phyloP scores from a whole-genome alignment of 2,329 filamentous ascomycete genomes.

The Cephalotrichum gorgonifer region DNA sequence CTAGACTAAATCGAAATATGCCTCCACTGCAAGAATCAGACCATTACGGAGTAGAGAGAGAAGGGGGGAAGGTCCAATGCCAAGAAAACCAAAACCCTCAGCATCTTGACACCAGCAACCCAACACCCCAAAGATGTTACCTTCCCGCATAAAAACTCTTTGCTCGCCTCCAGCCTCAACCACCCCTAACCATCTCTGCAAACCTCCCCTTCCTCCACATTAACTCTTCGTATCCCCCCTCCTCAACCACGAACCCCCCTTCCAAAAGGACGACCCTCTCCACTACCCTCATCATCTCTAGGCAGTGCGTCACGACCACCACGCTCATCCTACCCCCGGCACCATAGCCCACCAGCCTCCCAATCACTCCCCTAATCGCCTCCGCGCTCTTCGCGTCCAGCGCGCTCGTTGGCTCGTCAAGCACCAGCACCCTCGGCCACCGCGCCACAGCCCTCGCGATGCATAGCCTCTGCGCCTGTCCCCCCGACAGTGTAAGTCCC shows the following conservation, averaged over 20 bases:
- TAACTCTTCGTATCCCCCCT: constrained; percentile 56
- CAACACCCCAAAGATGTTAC: not conserved
- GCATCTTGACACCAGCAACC: no score
- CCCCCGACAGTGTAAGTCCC: constrained; percentile 63
- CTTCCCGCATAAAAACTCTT: not conserved
- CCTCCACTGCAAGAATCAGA: no score
- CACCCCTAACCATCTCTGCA: constrained; percentile 27
- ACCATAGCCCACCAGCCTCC: constrained; percentile 30
- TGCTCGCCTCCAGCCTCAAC: not conserved
- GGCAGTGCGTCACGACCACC: constrained; percentile 71
- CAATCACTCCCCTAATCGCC: constrained; percentile 53
- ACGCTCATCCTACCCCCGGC: constrained; percentile 46
- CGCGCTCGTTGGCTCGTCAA: constrained; percentile 81
- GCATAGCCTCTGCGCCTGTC: constrained; percentile 71
- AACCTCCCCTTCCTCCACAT: constrained; percentile 32
- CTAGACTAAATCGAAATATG: no score
- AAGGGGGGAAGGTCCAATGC: no score
- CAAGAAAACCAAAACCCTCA: no score
- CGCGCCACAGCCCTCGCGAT: constrained; percentile 72
- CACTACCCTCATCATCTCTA: constrained; percentile 78
- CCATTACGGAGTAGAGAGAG: no score
- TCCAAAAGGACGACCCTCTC: constrained; percentile 64
- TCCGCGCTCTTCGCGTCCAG: constrained; percentile 62
- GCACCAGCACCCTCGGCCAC: constrained; percentile 59
- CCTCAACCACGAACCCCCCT: constrained; percentile 54